Evolutionary conservation across 1,284 basidiomycete species (phyloP), one percentile per base, ranked within the genome.

Genomic region (Leccinum brunneo-olivaceum): DNA sequence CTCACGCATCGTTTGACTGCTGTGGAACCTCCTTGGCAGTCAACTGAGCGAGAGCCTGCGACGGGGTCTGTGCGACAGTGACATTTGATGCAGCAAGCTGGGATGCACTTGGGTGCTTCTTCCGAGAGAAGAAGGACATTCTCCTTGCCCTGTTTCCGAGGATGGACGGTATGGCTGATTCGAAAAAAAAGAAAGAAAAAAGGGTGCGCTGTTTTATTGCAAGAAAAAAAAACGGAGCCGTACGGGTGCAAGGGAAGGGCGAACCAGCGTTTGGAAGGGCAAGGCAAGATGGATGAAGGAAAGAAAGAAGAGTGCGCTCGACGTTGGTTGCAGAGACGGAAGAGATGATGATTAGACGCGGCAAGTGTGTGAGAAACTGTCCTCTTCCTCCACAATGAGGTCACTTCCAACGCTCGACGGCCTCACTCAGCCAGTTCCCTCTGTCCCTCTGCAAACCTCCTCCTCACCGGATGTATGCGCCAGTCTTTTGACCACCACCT

Each of bases 101-200:
- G 61, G 57, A 58, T 65, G 58, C 52, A 58, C 65, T 69, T 34
- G 62, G 65, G 49, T 79, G 73, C 74, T 84, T 86, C 82, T 81
- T 88, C 77, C 84, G 77, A 41, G 77, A 83, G 77, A 89, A 89
- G 83, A 87, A 89, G 75, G 83, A 85, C 86, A 88, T 89, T 79
- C 81, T 82, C 68, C 79, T 71, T 53, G 76, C 60, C 65, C 75
- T 74, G 60, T 62, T 62, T 51, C 68, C 65, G 58, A 76, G 65
- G 61, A 77, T 63, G 63, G 71, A 77, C 74, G 71, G 69, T 72
- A 79, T 78, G 73, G 66, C 62, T 71, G 61, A 38, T 33, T 44
- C 14, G 40, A 47, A 43, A 55, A 56, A 53, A 53, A 45, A 47
- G 36, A n/a, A n/a, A n/a, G n/a, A 2, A 63, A 60, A 30, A 19